Evolutionary conservation across 2,329 filamentous ascomycete species (phyloP), one percentile per base, ranked within the genome.

Genomic region (Zalaria sp.): DNA sequence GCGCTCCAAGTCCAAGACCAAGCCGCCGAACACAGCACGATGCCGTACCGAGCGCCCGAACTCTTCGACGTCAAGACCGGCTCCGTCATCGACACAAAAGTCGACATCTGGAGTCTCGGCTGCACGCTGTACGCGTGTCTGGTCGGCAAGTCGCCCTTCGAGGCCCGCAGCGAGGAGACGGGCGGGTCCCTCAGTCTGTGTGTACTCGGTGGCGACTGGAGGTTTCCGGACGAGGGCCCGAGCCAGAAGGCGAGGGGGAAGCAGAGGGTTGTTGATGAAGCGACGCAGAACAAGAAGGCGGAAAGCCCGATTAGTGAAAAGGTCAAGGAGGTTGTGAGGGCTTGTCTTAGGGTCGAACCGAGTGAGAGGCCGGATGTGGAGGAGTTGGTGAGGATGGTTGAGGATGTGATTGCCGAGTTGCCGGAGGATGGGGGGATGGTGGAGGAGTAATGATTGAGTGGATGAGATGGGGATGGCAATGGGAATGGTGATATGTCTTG

Each of bases 101-200:
- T 94, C 34, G 91, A 98, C 61, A 93, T 98, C 50, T 98, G 91
- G 91, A 93, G 85, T 10, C 67, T 98, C 25, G 91, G 91, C 40
- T 96, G 91, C 68, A 96, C 91, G n/a, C 71, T 98, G 36, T 98
- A 93, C 63, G 91, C 91, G 32, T 96, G 91, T 56, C 73, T 98
- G 6, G 86, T 96, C 27, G 91, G 91, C 49, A 96, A 98, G 63
- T 93, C 84, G 9, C 91, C 91, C 2, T 98, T 98, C 54, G 91
- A 98, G 68, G 84, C 88, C 58, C 81, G 91, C 46, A 89, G 81
- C 50, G 91, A 98, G 60, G 89, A 98, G 67, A 96, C 91, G 0
- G 91, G 91, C 49, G 91, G 91, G 36, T 91, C 83, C 49, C 67
- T 98, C 49, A 93, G 83, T 51, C 83, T 96, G 51, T 96, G 89